phyloP scores from a whole-genome alignment of 805 yeast genomes.

The Naumovozyma castellii region DNA sequence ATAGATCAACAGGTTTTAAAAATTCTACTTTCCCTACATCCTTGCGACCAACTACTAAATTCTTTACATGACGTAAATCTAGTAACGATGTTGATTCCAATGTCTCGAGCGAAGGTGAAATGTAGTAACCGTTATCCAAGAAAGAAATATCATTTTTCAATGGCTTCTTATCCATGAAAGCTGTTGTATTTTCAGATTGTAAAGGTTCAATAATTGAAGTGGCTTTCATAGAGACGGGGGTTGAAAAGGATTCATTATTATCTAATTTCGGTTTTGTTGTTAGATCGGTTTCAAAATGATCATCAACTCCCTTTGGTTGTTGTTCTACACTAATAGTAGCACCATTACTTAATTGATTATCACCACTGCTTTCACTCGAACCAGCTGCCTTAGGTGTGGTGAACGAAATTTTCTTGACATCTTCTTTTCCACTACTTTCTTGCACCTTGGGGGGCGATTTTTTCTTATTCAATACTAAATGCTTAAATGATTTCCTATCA shows the following conservation, averaged over 20 bases:
- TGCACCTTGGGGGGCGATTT: neutral
- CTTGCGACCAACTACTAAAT: constrained; percentile 69
- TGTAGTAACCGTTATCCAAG: constrained; percentile 77
- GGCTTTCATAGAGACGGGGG: no score
- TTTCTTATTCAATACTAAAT: constrained; percentile 12
- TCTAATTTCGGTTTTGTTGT: no score
- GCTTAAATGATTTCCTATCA: constrained; percentile 24
- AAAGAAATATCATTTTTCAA: constrained; percentile 35
- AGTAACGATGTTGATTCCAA: constrained; percentile 49
- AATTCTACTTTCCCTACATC: constrained; percentile 69
- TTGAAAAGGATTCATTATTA: no score
- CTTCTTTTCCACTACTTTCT: neutral
- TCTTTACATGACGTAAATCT: constrained; percentile 52
- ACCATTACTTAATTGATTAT: neutral
- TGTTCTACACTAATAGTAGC: no score
- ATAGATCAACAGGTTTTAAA: constrained; percentile 72
- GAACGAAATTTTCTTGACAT: constrained; percentile 7
- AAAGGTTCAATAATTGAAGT: constrained; percentile 1
- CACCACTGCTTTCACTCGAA: neutral
- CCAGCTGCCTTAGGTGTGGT: no score
- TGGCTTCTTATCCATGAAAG: constrained; percentile 6
- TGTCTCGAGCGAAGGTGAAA: constrained; percentile 63
- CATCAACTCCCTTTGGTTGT: no score
- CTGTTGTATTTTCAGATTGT: neutral
- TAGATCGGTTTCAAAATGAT: no score